Percentiles rank a stretch among this genome's conserved stretches.
phyloP scores from a whole-genome alignment of 2,329 filamentous ascomycete genomes.

The Diaporthe sp. region DNA sequence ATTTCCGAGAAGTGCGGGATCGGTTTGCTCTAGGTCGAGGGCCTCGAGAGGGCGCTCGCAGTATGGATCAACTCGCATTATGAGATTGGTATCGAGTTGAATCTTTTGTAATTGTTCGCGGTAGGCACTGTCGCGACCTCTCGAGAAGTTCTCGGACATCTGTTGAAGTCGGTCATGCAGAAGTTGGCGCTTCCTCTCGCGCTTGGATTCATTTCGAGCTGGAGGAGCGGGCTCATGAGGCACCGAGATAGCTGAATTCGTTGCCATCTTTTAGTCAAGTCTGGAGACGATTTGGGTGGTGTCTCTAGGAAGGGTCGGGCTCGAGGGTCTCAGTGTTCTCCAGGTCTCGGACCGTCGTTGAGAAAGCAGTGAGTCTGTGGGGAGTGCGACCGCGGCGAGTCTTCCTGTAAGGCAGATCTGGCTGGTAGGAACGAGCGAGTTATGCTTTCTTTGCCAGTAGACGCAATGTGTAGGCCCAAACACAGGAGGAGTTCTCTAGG shows the following conservation, averaged over 20 bases:
- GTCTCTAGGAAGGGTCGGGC: neutral
- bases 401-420: neutral
- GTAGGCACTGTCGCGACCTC: slow-evolving; percentile 87
- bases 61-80: slow-evolving; percentile 88
- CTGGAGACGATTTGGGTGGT: too few species aligned
- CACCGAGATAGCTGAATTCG: slow-evolving; percentile 35
- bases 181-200: slow-evolving; percentile 89
- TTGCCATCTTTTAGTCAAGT: slow-evolving; percentile 36
- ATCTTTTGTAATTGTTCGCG: slow-evolving; percentile 90
- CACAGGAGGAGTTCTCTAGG: neutral
- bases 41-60: slow-evolving; percentile 61
- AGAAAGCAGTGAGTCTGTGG: neutral
- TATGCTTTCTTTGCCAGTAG: neutral
- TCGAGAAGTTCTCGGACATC: slow-evolving; percentile 82
- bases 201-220: slow-evolving; percentile 72
- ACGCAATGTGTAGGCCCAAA: neutral
- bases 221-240: slow-evolving; percentile 33
- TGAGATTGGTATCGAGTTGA: slow-evolving; percentile 90
- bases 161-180: slow-evolving; percentile 83
- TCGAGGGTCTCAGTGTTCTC: neutral
- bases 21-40: slow-evolving; percentile 49
- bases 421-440: neutral
- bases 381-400: neutral
- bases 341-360: neutral
- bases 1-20: slow-evolving; percentile 48